Base-by-base conservation (phyloP, 2,329 filamentous ascomycete species). In the Graphilbum sp. region DNA sequence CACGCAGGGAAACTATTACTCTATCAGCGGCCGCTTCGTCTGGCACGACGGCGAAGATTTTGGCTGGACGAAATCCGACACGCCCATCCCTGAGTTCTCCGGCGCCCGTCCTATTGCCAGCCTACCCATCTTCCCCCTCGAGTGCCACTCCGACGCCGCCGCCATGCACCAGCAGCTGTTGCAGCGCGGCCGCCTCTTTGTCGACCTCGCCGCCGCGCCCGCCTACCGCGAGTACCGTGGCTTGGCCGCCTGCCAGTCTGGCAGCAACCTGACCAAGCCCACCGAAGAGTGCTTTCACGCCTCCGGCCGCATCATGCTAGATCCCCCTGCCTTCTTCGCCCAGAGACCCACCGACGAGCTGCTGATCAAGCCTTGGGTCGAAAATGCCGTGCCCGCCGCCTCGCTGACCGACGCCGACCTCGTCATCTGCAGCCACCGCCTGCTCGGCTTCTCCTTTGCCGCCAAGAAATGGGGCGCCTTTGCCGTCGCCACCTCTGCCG, bases 31-130 rank as follows among this genome's bases (percentile, higher is more conserved):
- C 41, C 53, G 58, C 35, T 57, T 60, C 24, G 55, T 70, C 35
- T 64, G 69, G 34, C 67, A 62, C 50, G 57, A 66, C 39, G 66
- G 67, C 18, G 57, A 57, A 38, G 53, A 49, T 2, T 67, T 69
- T 46, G 64, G 66, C 10, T 59, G 60, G 40, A 47, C 50, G 9
- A 43, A 49, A 6, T 46, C 56, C 21, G 46, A 43, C 11, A 54
- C 63, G 37, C 43, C 51, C 21, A 58, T 69, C 27, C 43, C 50
- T 9, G 48, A 55, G n/a, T 69, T 66, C 38, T 44, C 51, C 15
- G 66, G 65, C 15, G 62, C 61, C 12, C 56, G 55, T 31, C 54
- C 56, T 38, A 66, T 70, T 42, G 54, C 54, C 1, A 50, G 56
- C 0, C 54, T 70, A 5, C 49, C 58, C 27, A 57, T 57, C 2